phyloP scores from a whole-genome alignment of 306 rosid species.

The Pyrus communis region DNA sequence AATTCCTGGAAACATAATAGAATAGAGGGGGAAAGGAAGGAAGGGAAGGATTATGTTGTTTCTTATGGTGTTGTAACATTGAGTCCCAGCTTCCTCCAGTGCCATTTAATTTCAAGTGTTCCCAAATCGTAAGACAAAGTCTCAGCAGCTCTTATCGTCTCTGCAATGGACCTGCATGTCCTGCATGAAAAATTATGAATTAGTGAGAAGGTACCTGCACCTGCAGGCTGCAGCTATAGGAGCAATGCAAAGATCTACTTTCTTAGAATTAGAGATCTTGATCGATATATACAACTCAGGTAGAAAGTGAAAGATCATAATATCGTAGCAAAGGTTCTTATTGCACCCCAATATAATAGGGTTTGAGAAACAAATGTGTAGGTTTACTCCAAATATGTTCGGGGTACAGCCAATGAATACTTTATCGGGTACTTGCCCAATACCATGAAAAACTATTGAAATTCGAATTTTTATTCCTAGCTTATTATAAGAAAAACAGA shows the following conservation, averaged over 20 bases:
- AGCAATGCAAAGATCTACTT: background rate
- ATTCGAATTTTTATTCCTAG: no score
- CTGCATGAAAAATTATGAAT: background rate
- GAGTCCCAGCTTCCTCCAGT: slow-evolving; percentile 20
- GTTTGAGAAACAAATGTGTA: background rate
- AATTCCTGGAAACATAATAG: slow-evolving; percentile 14
- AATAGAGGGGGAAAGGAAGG: slow-evolving; percentile 9
- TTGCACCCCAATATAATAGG: background rate
- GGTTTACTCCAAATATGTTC: background rate
- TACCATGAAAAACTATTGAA: background rate
- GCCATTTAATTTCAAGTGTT: slow-evolving; percentile 36
- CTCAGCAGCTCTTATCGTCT: slow-evolving; percentile 30
- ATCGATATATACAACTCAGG: no score
- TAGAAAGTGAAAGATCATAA: background rate
- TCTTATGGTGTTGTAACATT: slow-evolving; percentile 25
- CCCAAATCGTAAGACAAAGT: slow-evolving; percentile 45
- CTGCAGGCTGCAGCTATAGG: background rate
- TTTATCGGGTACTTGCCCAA: background rate
- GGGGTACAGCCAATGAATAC: background rate
- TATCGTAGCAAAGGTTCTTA: background rate
- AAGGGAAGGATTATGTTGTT: slow-evolving; percentile 15
- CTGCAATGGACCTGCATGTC: slow-evolving; percentile 26
- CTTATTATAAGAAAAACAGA: no score
- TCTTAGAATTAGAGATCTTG: background rate
- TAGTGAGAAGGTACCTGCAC: slow-evolving; percentile 6